phyloP scores from a whole-genome alignment of 495 filamentous ascomycete genomes.

The Friedmanniomyces simplex region DNA sequence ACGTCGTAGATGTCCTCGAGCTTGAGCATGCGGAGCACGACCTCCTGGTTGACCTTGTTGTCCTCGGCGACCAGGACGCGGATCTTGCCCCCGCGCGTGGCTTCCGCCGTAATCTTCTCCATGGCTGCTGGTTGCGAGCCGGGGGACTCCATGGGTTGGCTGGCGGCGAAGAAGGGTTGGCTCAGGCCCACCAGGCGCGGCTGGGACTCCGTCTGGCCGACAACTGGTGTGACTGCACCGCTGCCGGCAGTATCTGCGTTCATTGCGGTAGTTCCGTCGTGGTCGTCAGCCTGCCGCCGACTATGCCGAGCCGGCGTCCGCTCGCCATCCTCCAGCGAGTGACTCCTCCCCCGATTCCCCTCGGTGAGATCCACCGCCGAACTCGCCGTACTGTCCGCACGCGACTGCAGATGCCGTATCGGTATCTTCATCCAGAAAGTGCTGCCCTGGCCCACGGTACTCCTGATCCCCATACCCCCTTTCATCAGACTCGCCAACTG shows the following conservation, averaged over 20 bases:
- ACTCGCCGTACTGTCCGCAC: constrained; percentile 44
- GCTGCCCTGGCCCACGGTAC: constrained; percentile 62
- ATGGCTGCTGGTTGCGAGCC: constrained; percentile 42
- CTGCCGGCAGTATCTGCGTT: constrained; percentile 17
- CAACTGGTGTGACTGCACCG: constrained; percentile 19
- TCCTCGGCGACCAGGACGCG: constrained; percentile 89
- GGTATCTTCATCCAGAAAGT: constrained; percentile 79
- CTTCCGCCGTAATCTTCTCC: constrained; percentile 38
- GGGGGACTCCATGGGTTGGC: constrained; percentile 35
- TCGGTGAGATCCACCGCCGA: constrained; percentile 20
- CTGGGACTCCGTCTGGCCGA: constrained; percentile 40
- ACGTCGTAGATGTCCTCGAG: constrained; percentile 54
- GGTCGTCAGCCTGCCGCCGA: constrained; percentile 4
- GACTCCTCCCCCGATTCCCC: neutral
- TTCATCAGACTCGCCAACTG: constrained; percentile 79
- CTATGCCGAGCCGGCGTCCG: constrained; percentile 11
- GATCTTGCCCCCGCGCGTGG: constrained; percentile 47
- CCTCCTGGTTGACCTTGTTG: constrained; percentile 90
- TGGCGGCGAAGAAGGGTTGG: constrained; percentile 72
- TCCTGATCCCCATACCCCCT: constrained; percentile 61
- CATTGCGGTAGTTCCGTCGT: neutral
- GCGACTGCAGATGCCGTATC: constrained; percentile 61
- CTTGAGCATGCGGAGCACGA: constrained; percentile 68
- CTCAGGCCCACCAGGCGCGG: constrained; percentile 74
- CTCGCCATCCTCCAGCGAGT: constrained; percentile 2